Evolutionary conservation across 2,329 filamentous ascomycete species (phyloP).

Genomic region (Scytalidium lignicola): DNA sequence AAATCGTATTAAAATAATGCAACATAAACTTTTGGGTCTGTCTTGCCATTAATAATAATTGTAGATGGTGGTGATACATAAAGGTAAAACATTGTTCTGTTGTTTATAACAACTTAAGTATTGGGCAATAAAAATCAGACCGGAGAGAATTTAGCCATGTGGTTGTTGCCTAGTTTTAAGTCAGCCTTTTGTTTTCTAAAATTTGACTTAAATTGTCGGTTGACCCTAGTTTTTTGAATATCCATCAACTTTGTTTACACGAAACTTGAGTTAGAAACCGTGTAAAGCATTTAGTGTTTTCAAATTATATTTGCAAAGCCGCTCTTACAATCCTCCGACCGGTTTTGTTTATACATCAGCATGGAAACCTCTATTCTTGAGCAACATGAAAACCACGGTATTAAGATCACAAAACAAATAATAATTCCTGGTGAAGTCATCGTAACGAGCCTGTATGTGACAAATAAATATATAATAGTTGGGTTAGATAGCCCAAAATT

Average conservation of each 20-base stretch:
- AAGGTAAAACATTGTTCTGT: too few species aligned
- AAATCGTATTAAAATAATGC: too few species aligned
- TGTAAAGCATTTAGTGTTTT: background rate
- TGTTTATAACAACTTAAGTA: too few species aligned
- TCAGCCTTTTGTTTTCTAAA: background rate
- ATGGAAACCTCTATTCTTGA: background rate
- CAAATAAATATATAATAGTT: background rate
- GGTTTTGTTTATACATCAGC: background rate
- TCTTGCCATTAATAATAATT: too few species aligned
- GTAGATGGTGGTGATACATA: too few species aligned
- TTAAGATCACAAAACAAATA: background rate
- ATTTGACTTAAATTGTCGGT: background rate
- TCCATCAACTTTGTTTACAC: background rate
- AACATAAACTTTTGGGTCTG: too few species aligned
- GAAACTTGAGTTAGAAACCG: background rate
- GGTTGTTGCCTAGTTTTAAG: background rate
- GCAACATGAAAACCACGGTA: background rate
- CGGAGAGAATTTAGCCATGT: background rate
- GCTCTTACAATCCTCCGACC: background rate
- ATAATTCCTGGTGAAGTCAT: background rate
- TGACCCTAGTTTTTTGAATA: background rate
- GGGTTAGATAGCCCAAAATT: background rate
- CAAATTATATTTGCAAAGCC: too few species aligned
- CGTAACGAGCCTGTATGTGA: background rate
- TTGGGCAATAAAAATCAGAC: too few species aligned